Conservation (phyloP, 495 filamentous ascomycete species). For the Symbiotaphrina buchneri region DNA sequence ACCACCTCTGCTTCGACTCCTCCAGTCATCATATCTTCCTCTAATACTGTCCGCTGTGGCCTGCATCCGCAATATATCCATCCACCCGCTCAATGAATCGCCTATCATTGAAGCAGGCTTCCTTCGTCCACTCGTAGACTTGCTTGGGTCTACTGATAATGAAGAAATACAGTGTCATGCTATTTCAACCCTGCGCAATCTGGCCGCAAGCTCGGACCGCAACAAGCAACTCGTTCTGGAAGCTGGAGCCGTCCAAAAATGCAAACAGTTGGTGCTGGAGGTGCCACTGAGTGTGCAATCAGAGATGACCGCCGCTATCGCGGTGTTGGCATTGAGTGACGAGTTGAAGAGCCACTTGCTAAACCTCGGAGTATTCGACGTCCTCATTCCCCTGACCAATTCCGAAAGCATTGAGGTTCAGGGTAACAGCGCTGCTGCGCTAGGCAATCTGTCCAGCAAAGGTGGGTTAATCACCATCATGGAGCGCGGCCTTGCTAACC, state of each 20-base stretch:
- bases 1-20: conserved; percentile 58
- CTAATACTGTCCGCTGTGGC: conserved; percentile 93
- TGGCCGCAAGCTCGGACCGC: conserved; percentile 86
- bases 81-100: conserved; percentile 97
- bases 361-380: conserved; percentile 89
- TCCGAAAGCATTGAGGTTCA: conserved; percentile 95
- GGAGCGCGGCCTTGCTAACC: neutral
- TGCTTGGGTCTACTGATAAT: conserved; percentile 87
- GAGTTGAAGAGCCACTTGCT: conserved; percentile 82
- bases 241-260: conserved; percentile 93
- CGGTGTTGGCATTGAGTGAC: conserved; percentile 88
- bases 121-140: conserved; percentile 74
- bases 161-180: conserved; percentile 98
- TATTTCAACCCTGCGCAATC: conserved; percentile 87
- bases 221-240: conserved; percentile 94
- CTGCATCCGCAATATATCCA: conserved; percentile 96
- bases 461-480: conserved; percentile 28
- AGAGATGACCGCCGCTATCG: conserved; percentile 97
- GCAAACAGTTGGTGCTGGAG: conserved; percentile 85
- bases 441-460: conserved; percentile 94
- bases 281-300: conserved; percentile 90
- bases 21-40: conserved; percentile 87
- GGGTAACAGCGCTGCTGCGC: conserved; percentile 87
- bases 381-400: conserved; percentile 83
- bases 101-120: conserved; percentile 94